phyloP scores from a whole-genome alignment of 306 rosid species.

The Corylus americana region DNA sequence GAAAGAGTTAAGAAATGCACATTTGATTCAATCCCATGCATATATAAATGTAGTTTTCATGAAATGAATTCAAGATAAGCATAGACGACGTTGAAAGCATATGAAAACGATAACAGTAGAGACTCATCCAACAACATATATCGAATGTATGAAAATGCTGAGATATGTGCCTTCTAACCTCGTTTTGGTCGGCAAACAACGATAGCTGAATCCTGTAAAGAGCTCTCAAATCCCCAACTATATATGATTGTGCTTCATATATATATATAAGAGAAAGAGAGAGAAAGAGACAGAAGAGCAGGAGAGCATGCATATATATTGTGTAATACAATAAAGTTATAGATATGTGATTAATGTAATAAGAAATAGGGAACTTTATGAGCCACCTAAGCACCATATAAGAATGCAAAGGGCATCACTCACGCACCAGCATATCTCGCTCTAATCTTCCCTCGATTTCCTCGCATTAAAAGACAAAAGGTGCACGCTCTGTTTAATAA shows the following conservation, averaged over 20 bases:
- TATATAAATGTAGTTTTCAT: neutral
- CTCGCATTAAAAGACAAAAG: constrained; percentile 56
- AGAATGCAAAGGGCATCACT: neutral
- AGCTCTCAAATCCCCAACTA: neutral
- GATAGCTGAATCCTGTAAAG: neutral
- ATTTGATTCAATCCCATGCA: neutral
- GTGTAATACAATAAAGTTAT: neutral
- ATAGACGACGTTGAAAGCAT: neutral
- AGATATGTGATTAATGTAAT: neutral
- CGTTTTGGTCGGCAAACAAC: neutral
- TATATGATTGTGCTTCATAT: neutral
- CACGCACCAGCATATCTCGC: constrained; percentile 40
- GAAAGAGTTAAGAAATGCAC: neutral
- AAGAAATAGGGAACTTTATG: constrained; percentile 2
- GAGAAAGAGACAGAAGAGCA: neutral
- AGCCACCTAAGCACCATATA: constrained; percentile 1
- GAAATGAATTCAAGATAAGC: neutral
- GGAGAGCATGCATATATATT: neutral
- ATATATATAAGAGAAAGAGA: neutral
- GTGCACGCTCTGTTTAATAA: constrained; percentile 8
- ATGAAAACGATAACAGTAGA: neutral
- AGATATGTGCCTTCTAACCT: constrained; percentile 4
- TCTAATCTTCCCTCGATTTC: constrained; percentile 68
- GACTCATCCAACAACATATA: neutral
- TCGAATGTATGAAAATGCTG: neutral